A percentile compares a stretch with the other conserved stretches of the same genome.
Evolutionary conservation across 768 basidiomycete species (phyloP).

Genomic region (Lactarius trivialis): DNA sequence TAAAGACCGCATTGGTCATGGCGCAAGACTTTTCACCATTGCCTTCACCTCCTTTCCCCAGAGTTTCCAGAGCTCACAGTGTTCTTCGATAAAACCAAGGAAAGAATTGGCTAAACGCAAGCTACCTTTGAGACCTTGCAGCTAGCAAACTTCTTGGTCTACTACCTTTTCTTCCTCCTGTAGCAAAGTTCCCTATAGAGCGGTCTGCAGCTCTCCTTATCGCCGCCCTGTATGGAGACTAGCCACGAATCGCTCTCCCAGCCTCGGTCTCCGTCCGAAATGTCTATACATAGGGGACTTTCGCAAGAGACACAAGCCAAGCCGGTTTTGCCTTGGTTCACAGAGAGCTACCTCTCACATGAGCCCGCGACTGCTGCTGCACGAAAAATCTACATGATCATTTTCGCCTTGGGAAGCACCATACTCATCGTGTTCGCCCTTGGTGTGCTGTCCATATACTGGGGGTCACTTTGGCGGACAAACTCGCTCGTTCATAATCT

Average conservation of each 20-base stretch:
- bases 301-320: not conserved
- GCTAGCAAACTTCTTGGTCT: not conserved
- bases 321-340: slow-evolving; percentile 16
- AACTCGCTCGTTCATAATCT: slow-evolving; percentile 36
- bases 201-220: not conserved
- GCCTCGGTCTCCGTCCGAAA: not conserved
- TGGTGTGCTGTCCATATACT: slow-evolving; percentile 49
- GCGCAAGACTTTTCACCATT: not conserved
- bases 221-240: not conserved
- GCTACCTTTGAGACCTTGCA: not conserved
- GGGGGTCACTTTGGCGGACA: slow-evolving; percentile 49
- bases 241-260: not conserved
- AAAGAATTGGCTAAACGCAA: not conserved
- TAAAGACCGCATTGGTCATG: not conserved
- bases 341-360: slow-evolving; percentile 20
- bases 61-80: not conserved
- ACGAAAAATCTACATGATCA: slow-evolving; percentile 38
- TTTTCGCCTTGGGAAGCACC: slow-evolving; percentile 33
- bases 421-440: slow-evolving; percentile 38
- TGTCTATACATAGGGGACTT: not conserved
- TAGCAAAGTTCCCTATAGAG: too few species aligned
- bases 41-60: not conserved
- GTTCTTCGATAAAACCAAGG: not conserved
- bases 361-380: slow-evolving; percentile 25
- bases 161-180: not conserved